Percentiles rank a stretch among this genome's conserved stretches.
Evolutionary conservation across 257 asterid genomes (phyloP).

Genomic region (Jacaranda mimosifolia): DNA sequence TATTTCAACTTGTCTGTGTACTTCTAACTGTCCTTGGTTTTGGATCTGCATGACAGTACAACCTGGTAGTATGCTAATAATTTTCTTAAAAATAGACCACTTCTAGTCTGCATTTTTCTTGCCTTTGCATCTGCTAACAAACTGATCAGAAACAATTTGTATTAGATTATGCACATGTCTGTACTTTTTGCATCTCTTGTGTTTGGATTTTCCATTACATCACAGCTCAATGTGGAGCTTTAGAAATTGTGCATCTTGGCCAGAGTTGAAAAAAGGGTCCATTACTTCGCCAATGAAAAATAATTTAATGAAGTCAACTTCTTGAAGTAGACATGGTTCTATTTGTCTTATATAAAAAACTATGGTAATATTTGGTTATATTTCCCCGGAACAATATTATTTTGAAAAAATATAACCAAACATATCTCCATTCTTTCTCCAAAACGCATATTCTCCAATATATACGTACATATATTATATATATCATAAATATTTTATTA

Average conservation of each 20-base stretch:
- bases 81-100: slow-evolving; percentile 1
- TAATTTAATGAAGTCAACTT: slow-evolving; percentile 10
- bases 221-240: slow-evolving; percentile 40
- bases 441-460: no score
- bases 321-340: not conserved
- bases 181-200: slow-evolving; percentile 40
- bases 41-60: slow-evolving; percentile 60
- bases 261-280: slow-evolving; percentile 30
- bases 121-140: slow-evolving; percentile 37
- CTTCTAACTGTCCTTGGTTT: slow-evolving; percentile 50
- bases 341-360: not conserved
- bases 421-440: no score
- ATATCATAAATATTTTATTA: no score
- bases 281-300: not conserved
- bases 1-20: slow-evolving; percentile 37
- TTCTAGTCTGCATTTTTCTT: slow-evolving; percentile 29
- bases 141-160: slow-evolving; percentile 20
- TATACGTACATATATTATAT: no score
- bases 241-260: slow-evolving; percentile 35
- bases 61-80: slow-evolving; percentile 34
- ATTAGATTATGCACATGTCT: slow-evolving; percentile 37
- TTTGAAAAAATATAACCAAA: no score
- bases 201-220: slow-evolving; percentile 41
- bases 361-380: not conserved
- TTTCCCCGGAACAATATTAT: no score